phyloP scores from a whole-genome alignment of 1,284 basidiomycete genomes.

The Austroboletus niveus region DNA sequence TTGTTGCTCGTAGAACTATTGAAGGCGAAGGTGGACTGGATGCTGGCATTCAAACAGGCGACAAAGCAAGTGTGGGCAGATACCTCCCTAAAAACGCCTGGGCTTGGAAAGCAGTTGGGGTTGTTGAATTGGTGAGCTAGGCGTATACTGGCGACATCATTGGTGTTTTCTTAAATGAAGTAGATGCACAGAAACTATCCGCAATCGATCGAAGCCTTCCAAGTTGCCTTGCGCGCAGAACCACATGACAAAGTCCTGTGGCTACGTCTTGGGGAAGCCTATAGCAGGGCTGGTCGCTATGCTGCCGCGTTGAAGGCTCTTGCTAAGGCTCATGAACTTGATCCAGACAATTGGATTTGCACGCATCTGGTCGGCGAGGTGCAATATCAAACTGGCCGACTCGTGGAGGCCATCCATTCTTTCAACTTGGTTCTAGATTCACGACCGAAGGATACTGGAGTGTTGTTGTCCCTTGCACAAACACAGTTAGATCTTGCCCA shows the following conservation, averaged over 20 bases:
- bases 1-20: slow-evolving; percentile 88
- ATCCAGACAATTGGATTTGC: slow-evolving; percentile 80
- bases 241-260: slow-evolving; percentile 79
- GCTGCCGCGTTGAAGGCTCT: slow-evolving; percentile 91
- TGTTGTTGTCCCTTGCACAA: slow-evolving; percentile 74
- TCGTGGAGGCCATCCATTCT: slow-evolving; percentile 69
- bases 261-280: slow-evolving; percentile 92
- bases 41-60: slow-evolving; percentile 52
- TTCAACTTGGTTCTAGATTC: slow-evolving; percentile 60
- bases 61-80: slow-evolving; percentile 44
- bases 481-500: slow-evolving; percentile 74
- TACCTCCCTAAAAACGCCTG: slow-evolving; percentile 84
- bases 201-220: slow-evolving; percentile 83
- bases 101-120: slow-evolving; percentile 98
- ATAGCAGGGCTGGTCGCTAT: slow-evolving; percentile 84
- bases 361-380: slow-evolving; percentile 86
- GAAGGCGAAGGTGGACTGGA: slow-evolving; percentile 86
- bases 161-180: slow-evolving; percentile 8
- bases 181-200: slow-evolving; percentile 76
- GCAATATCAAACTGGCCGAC: slow-evolving; percentile 77
- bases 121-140: slow-evolving; percentile 81
- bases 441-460: slow-evolving; percentile 66
- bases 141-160: neutral
- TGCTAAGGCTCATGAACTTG: slow-evolving; percentile 66
- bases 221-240: slow-evolving; percentile 83